phyloP scores from a whole-genome alignment of 2,329 filamentous ascomycete genomes.

The Pseudocercospora pini-densiflorae region DNA sequence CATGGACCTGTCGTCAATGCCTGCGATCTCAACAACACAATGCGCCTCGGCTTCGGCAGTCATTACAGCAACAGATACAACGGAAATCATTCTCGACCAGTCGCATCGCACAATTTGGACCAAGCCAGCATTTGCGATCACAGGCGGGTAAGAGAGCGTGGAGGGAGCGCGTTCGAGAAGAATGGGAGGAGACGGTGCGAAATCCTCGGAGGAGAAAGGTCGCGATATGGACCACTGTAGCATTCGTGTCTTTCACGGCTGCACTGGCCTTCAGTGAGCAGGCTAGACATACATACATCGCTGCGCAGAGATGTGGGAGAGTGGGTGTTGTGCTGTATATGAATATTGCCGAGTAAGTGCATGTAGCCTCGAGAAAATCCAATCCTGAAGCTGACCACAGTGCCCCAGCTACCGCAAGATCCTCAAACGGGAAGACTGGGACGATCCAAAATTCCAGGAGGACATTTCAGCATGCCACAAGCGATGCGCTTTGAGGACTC shows the following conservation, averaged over 20 bases:
- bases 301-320: conserved; percentile 75
- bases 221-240: conserved; percentile 36
- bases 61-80: neutral
- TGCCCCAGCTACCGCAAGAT: conserved; percentile 78
- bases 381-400: conserved; percentile 6
- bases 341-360: conserved; percentile 70
- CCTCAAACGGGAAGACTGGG: conserved; percentile 68
- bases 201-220: conserved; percentile 33
- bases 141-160: conserved; percentile 37
- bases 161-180: conserved; percentile 31
- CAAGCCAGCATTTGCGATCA: conserved; percentile 13
- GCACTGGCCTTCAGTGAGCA: conserved; percentile 64
- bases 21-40: conserved; percentile 15
- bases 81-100: conserved; percentile 7
- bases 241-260: conserved; percentile 42
- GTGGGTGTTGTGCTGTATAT: conserved; percentile 76
- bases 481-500: conserved; percentile 85
- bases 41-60: conserved; percentile 13
- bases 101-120: conserved; percentile 6
- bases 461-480: conserved; percentile 84
- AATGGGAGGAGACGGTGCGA: conserved; percentile 20
- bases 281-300: conserved; percentile 75
- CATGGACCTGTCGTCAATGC: conserved; percentile 34
- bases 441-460: conserved; percentile 65
- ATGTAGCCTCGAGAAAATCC: conserved; percentile 60